Conservation (phyloP, 106 monocot genomes). For the Phalaenopsis equestris region DNA sequence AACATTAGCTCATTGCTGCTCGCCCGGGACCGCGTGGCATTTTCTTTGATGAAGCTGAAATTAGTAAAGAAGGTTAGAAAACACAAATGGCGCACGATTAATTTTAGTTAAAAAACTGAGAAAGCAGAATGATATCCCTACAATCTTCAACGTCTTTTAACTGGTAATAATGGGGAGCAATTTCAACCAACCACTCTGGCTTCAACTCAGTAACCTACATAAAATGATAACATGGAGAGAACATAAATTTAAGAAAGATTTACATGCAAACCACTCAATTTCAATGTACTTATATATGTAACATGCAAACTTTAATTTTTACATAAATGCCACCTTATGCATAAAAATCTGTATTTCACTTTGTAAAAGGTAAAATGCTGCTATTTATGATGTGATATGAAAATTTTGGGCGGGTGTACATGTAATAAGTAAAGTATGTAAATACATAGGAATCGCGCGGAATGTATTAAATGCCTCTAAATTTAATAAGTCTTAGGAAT, state of each 20-base stretch:
- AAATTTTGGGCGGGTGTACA: too few species aligned
- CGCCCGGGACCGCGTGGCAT: slow-evolving; percentile 60
- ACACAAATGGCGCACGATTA: background rate
- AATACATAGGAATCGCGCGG: too few species aligned
- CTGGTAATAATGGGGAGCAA: slow-evolving; percentile 39
- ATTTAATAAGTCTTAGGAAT: background rate
- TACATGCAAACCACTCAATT: too few species aligned
- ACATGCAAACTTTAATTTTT: too few species aligned
- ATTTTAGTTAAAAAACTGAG: too few species aligned
- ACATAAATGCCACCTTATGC: too few species aligned
- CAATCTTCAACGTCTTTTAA: slow-evolving; percentile 55
- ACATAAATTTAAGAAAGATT: background rate
- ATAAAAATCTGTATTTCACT: too few species aligned
- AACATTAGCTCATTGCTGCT: slow-evolving; percentile 13
- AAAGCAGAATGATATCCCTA: slow-evolving; percentile 11
- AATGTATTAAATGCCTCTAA: too few species aligned
- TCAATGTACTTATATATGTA: too few species aligned
- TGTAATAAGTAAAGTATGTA: too few species aligned
- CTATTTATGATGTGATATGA: too few species aligned
- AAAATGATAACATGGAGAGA: background rate
- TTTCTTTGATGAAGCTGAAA: slow-evolving; percentile 62
- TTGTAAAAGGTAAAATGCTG: too few species aligned
- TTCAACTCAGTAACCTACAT: slow-evolving; percentile 29
- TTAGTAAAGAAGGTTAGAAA: background rate
- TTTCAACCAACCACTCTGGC: slow-evolving; percentile 39